phyloP scores from a whole-genome alignment of 129 eudicot species.

The Saussurea involucrata region DNA sequence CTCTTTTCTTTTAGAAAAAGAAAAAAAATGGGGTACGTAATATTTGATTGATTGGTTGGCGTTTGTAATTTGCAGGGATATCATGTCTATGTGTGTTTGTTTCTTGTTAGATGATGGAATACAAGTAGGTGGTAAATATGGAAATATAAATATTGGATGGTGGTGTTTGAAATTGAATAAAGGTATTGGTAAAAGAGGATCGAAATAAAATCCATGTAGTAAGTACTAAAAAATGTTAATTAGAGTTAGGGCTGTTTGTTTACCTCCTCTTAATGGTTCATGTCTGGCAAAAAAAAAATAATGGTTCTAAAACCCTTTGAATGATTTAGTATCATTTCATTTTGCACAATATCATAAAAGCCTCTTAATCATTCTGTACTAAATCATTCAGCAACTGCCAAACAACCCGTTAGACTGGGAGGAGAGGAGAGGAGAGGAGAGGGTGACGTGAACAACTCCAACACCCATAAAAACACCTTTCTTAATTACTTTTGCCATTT shows the following conservation, averaged over 20 bases:
- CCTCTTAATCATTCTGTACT: too few relatives aligned
- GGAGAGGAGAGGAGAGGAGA: slow-evolving; percentile 21
- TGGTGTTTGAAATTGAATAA: too few relatives aligned
- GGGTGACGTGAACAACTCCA: slow-evolving; percentile 82
- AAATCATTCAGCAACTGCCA: too few relatives aligned
- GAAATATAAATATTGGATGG: background rate
- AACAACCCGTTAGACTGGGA: too few relatives aligned
- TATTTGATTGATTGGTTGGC: background rate
- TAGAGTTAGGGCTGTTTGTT: too few relatives aligned
- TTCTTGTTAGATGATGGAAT: background rate
- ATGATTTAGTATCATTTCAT: too few relatives aligned
- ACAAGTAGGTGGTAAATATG: background rate
- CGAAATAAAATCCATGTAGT: too few relatives aligned
- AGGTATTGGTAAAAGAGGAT: too few relatives aligned
- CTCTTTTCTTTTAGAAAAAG: background rate
- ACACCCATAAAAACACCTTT: slow-evolving; percentile 29
- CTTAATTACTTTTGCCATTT: background rate
- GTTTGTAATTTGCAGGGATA: background rate
- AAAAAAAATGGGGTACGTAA: background rate
- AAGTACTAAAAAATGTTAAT: slow-evolving; percentile 12
- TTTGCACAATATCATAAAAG: too few relatives aligned
- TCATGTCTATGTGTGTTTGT: background rate
- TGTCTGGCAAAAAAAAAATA: too few relatives aligned
- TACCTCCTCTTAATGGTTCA: too few relatives aligned
- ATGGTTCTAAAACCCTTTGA: too few relatives aligned